Base-by-base conservation (phyloP, 1,284 basidiomycete species). In the Sporisorium graminicola region DNA sequence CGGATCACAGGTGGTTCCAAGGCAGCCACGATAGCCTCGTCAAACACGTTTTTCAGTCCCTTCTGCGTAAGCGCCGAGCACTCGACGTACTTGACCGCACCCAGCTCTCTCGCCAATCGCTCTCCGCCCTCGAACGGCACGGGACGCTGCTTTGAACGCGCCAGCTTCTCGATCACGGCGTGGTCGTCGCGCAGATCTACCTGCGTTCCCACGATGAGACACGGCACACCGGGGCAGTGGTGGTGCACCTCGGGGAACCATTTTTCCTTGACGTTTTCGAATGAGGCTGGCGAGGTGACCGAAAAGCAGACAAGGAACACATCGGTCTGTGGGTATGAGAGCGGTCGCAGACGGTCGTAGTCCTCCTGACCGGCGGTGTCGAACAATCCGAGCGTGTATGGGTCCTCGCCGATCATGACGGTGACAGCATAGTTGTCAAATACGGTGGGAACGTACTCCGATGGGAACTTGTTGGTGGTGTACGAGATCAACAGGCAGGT, bases 231-330 rank as follows among this genome's bases (percentile, higher is more conserved):
- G n/a, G 97, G 97, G 89, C 97, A 99, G 87, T 99, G 96, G 87
- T 99, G 96, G 87, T 95, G 95, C 57, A 99, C 96, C 88, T 99
- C 97, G 29, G 96, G 97, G 90, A 98, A 98, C 96, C 96, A 99
- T 87, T 99, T 99, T 88, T 99, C 96, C 90, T 97, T 98, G 83
- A 99, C 96, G 92, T 99, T 99, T 88, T 99, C 96, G 86, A 98
- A 99, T 58, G 95, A 98, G 42, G 97, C 95, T 6, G 96, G 97
- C 26, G 94, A 96, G 35, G 95, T 98, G 79, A 99, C 97, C 85
- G 94, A 96, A 89, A 98, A 99, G 88, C 96, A 99, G 80, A 99
- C 95, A 65, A 99, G 90, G 90, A 99, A 99, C 64, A 99, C 96
- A 85, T 99, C 97, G 77, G 96, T 99, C 89, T 99, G 96, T 27